Evolutionary conservation across 1,284 basidiomycete genomes (phyloP).

Genomic region (Phellopilus nigrolimitatus): DNA sequence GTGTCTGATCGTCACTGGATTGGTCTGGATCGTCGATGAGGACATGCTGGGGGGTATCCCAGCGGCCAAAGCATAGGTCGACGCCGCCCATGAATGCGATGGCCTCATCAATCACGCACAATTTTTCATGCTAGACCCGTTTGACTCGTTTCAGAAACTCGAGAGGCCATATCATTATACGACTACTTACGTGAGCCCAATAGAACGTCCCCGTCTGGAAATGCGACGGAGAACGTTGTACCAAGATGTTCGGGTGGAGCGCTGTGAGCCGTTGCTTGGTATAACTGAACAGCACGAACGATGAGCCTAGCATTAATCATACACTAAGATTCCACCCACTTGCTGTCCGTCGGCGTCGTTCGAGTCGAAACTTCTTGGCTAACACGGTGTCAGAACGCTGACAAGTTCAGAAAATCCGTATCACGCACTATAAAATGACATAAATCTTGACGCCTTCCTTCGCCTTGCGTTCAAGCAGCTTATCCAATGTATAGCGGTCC

Average conservation of each 20-base stretch:
- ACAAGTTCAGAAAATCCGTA: background rate
- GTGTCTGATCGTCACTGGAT: constrained; percentile 50
- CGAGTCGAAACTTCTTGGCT: constrained; percentile 97
- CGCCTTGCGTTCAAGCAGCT: constrained; percentile 87
- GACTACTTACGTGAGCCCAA: constrained; percentile 83
- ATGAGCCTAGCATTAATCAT: constrained; percentile 14
- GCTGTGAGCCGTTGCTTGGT: constrained; percentile 84
- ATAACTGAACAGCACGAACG: constrained; percentile 50
- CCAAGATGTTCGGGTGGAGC: constrained; percentile 91
- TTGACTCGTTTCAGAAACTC: background rate
- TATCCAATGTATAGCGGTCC: constrained; percentile 87
- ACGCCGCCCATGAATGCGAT: constrained; percentile 98
- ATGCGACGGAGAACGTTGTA: constrained; percentile 96
- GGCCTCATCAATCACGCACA: constrained; percentile 96
- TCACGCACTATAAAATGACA: constrained; percentile 86
- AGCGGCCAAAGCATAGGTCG: constrained; percentile 91
- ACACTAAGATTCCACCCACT: constrained; percentile 41
- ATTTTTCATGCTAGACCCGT: constrained; percentile 83
- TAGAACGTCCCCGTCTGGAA: constrained; percentile 98
- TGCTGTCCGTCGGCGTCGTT: constrained; percentile 91
- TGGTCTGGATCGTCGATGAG: constrained; percentile 78
- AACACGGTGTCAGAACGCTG: constrained; percentile 1
- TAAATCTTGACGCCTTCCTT: constrained; percentile 96
- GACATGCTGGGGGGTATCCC: constrained; percentile 95
- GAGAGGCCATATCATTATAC: background rate